Conservation (phyloP, 1,284 basidiomycete species). For the Mycena citricolor region DNA sequence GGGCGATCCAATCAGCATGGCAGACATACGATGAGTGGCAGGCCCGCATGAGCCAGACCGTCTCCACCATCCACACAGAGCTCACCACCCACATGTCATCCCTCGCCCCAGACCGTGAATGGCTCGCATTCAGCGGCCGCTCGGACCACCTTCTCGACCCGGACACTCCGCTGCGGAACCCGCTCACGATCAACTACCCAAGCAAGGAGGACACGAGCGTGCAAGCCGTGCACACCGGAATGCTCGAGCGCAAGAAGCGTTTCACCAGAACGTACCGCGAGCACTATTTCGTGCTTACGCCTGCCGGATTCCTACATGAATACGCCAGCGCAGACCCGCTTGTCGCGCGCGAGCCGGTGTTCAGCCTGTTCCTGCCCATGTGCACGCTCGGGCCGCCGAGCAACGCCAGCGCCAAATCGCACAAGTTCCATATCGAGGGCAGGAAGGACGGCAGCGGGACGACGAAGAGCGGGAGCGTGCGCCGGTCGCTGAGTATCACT, state of each 20-base stretch:
- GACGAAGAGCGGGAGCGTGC: conserved; percentile 54
- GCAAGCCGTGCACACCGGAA: conserved; percentile 84
- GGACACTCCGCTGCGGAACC: conserved; percentile 87
- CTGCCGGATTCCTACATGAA: conserved; percentile 94
- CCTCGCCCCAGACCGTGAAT: conserved; percentile 89
- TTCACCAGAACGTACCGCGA: conserved; percentile 91
- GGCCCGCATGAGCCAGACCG: conserved; percentile 75
- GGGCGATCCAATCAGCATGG: conserved; percentile 95
- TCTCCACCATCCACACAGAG: conserved; percentile 80
- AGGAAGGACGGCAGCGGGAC: conserved; percentile 78
- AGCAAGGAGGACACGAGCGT: conserved; percentile 91
- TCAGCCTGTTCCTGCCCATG: conserved; percentile 90
- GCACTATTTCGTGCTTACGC: conserved; percentile 89
- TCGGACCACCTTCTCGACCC: conserved; percentile 96
- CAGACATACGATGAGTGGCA: conserved; percentile 97
- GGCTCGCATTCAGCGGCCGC: conserved; percentile 93
- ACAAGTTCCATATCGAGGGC: conserved; percentile 98
- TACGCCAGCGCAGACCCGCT: conserved; percentile 79
- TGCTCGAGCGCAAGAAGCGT: conserved; percentile 94
- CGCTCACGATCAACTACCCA: conserved; percentile 82
- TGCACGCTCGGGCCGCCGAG: conserved; percentile 95
- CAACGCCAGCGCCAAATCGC: conserved; percentile 63
- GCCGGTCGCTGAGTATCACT: conserved; percentile 34
- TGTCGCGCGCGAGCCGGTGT: conserved; percentile 65
- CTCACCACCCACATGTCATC: conserved; percentile 80